Evolutionary conservation across 1,139 yeast genomes (phyloP).

Genomic region (Taphrina communis): DNA sequence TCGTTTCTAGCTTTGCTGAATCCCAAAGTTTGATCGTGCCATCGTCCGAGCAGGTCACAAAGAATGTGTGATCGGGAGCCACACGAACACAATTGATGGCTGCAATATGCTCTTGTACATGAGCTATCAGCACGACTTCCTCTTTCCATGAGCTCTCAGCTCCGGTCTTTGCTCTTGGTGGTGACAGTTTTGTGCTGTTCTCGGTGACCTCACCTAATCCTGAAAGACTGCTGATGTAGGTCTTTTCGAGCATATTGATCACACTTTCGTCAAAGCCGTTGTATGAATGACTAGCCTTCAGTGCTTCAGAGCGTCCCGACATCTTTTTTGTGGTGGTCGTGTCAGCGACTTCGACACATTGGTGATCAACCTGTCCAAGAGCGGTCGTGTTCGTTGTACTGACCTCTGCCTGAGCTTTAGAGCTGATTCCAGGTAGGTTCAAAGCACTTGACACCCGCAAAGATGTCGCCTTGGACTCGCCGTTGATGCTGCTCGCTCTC

Average conservation of each 20-base stretch:
- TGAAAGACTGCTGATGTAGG: constrained; percentile 62
- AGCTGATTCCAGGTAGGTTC: constrained; percentile 28
- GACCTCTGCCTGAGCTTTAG: constrained; percentile 30
- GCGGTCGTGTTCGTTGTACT: constrained; percentile 27
- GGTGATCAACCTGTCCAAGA: constrained; percentile 31
- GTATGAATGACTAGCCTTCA: constrained; percentile 55
- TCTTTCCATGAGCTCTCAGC: constrained; percentile 50
- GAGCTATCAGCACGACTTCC: constrained; percentile 65
- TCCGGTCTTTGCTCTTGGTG: constrained; percentile 2
- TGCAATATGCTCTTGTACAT: constrained; percentile 61
- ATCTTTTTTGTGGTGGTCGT: background rate
- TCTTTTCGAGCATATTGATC: constrained; percentile 60
- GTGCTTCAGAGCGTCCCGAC: constrained; percentile 15
- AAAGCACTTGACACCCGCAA: constrained; percentile 17
- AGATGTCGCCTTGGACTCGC: background rate
- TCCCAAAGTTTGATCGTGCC: constrained; percentile 85
- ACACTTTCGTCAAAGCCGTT: constrained; percentile 71
- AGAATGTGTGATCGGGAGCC: constrained; percentile 66
- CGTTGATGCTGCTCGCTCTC: constrained; percentile 27
- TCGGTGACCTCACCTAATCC: background rate
- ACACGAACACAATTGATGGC: constrained; percentile 64
- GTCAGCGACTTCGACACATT: constrained; percentile 2
- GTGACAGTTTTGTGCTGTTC: constrained; percentile 43
- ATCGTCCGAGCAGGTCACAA: constrained; percentile 86
- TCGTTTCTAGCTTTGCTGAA: constrained; percentile 65